These are phyloP conservation scores for Fusarium sp. DNA, from an alignment of 2,329 filamentous ascomycete genomes.

Conservation along the genomic window DNA sequence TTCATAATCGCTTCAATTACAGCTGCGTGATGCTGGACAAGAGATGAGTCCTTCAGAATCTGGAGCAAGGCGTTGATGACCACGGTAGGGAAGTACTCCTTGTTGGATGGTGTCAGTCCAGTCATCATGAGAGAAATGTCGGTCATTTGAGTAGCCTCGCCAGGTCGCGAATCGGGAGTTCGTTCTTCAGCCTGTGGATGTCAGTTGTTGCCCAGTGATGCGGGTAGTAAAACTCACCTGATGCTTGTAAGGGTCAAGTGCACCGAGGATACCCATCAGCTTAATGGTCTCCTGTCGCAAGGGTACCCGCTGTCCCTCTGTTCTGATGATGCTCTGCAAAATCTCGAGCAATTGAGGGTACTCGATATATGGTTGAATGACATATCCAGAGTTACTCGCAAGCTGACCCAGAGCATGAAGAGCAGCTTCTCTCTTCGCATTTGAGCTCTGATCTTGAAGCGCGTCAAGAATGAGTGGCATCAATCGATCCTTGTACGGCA, in stretches of 20 bases:
- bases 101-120: constrained; percentile 93
- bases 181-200: constrained; percentile 80
- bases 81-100: constrained; percentile 98
- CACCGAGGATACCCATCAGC: constrained; percentile 93
- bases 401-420: constrained; percentile 91
- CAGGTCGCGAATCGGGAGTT: constrained; percentile 78
- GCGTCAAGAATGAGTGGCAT: constrained; percentile 97
- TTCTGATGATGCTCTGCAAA: constrained; percentile 92
- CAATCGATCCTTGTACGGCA: constrained; percentile 87
- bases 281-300: constrained; percentile 96
- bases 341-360: constrained; percentile 95
- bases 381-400: constrained; percentile 96
- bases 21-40: constrained; percentile 89
- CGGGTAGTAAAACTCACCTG: constrained; percentile 62
- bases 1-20: constrained; percentile 99
- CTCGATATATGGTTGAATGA: constrained; percentile 94
- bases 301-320: constrained; percentile 84
- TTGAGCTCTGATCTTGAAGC: constrained; percentile 92
- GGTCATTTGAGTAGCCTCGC: constrained; percentile 76
- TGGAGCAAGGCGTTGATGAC: constrained; percentile 96
- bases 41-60: constrained; percentile 89
- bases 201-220: constrained; percentile 41
- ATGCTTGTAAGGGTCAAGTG: constrained; percentile 95
- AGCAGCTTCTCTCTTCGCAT: constrained; percentile 89
- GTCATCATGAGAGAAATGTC: constrained; percentile 99